Conservation (phyloP, 495 filamentous ascomycete genomes). For the Penicillium tannophilum region DNA sequence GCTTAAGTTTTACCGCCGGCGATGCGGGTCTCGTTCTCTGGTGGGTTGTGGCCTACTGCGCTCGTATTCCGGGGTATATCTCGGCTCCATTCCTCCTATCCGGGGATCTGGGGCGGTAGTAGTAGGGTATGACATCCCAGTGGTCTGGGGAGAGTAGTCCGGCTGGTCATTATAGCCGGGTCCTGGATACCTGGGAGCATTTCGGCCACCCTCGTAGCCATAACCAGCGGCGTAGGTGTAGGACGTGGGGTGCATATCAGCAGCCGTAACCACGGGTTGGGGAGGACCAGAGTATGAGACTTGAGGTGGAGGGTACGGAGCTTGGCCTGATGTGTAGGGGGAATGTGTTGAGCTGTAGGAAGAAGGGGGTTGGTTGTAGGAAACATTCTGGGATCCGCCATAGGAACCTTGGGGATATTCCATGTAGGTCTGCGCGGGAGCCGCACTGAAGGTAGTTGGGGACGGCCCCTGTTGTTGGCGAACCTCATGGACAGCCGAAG, state of each 20-base stretch:
- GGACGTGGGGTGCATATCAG: conserved; percentile 41
- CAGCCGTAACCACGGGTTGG: conserved; percentile 40
- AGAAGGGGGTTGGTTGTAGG: conserved; percentile 35
- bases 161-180: conserved; percentile 49
- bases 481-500: conserved; percentile 39
- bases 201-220: conserved; percentile 46
- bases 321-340: conserved; percentile 38
- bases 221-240: conserved; percentile 49
- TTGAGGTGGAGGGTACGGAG: conserved; percentile 40
- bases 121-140: conserved; percentile 47
- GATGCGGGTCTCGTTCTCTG: conserved; percentile 44
- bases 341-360: conserved; percentile 44
- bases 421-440: conserved; percentile 38
- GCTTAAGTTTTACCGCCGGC: conserved; percentile 37
- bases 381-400: conserved; percentile 39
- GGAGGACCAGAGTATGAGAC: conserved; percentile 40
- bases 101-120: conserved; percentile 49
- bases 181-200: conserved; percentile 51
- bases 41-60: conserved; percentile 48
- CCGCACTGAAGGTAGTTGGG: conserved; percentile 42
- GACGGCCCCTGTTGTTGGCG: conserved; percentile 42
- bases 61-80: conserved; percentile 51
- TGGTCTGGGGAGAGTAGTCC: conserved; percentile 48
- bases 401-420: conserved; percentile 42
- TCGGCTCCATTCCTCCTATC: conserved; percentile 53